Evolutionary conservation across 164 flowering plant genomes (phyloP).

Genomic region (Magnolia sinica): DNA sequence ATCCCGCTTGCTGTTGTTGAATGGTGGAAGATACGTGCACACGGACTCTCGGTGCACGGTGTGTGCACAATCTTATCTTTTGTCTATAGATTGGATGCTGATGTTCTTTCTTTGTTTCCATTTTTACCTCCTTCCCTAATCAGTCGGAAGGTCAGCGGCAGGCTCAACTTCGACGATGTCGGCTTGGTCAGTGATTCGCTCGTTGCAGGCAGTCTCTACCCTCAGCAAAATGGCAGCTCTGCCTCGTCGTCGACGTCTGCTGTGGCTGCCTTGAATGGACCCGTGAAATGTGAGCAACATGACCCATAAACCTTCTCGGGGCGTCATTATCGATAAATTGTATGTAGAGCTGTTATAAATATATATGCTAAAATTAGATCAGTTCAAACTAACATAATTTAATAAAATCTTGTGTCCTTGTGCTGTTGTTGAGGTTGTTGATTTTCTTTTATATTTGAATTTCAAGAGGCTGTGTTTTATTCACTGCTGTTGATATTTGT

Average conservation of each 20-base stretch:
- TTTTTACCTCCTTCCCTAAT: slow-evolving; percentile 30
- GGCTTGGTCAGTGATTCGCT: slow-evolving; percentile 86
- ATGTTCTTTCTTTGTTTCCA: neutral
- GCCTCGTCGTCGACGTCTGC: slow-evolving; percentile 42
- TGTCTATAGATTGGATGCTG: neutral
- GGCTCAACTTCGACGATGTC: slow-evolving; percentile 71
- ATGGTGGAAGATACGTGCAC: too few relatives aligned
- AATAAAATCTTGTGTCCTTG: neutral
- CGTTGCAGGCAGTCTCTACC: slow-evolving; percentile 76
- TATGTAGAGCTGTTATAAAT: slow-evolving; percentile 13
- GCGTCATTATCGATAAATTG: neutral
- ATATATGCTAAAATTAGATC: neutral
- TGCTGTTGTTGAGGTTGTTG: too few relatives aligned
- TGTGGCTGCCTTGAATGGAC: slow-evolving; percentile 9
- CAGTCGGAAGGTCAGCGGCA: slow-evolving; percentile 46
- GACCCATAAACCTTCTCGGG: slow-evolving; percentile 29
- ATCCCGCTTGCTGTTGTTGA: too few relatives aligned
- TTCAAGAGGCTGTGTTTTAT: too few relatives aligned
- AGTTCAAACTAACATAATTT: slow-evolving; percentile 6
- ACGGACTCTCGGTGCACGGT: too few relatives aligned
- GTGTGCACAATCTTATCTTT: too few relatives aligned
- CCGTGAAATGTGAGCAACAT: slow-evolving; percentile 54
- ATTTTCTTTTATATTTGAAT: too few relatives aligned
- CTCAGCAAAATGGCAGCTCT: slow-evolving; percentile 53
- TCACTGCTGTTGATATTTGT: too few relatives aligned